A percentile compares a stretch with the other conserved stretches of the same genome.
Evolutionary conservation across 768 basidiomycete genomes (phyloP).

Genomic region (Lyophyllum shimeji): DNA sequence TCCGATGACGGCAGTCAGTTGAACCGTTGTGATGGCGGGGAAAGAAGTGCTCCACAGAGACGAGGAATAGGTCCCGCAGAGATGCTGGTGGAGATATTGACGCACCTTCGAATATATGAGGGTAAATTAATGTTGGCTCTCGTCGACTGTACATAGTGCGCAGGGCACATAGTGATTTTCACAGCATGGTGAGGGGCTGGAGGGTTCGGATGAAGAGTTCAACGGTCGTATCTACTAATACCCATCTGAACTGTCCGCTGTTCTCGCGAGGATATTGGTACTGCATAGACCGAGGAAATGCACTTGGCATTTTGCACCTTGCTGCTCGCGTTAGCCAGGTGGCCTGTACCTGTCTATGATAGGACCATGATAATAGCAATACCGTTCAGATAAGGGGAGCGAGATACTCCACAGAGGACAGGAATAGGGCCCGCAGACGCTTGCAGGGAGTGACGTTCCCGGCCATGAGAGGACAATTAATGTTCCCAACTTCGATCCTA

Average conservation of each 20-base stretch:
- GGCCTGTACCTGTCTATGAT: neutral
- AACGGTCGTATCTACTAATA: neutral
- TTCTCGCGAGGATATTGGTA: neutral
- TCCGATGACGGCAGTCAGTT: neutral
- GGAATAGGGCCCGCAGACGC: too few species aligned
- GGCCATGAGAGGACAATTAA: too few species aligned
- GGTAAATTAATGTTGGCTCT: neutral
- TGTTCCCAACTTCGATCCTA: too few species aligned
- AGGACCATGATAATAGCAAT: neutral
- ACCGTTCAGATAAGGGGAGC: neutral
- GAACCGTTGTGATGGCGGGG: neutral
- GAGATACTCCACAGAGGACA: too few species aligned
- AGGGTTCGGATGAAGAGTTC: neutral
- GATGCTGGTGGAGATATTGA: neutral
- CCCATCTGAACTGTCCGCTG: neutral
- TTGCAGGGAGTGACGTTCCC: too few species aligned
- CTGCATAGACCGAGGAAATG: neutral
- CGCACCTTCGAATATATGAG: neutral
- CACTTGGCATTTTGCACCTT: too few species aligned
- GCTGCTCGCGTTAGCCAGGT: neutral
- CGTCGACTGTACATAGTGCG: neutral
- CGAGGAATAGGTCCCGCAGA: neutral
- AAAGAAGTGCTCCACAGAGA: neutral
- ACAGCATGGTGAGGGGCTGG: neutral
- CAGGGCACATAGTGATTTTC: too few species aligned